Base-by-base conservation (phyloP, 257 asterid species). In the Handroanthus guayacan region DNA sequence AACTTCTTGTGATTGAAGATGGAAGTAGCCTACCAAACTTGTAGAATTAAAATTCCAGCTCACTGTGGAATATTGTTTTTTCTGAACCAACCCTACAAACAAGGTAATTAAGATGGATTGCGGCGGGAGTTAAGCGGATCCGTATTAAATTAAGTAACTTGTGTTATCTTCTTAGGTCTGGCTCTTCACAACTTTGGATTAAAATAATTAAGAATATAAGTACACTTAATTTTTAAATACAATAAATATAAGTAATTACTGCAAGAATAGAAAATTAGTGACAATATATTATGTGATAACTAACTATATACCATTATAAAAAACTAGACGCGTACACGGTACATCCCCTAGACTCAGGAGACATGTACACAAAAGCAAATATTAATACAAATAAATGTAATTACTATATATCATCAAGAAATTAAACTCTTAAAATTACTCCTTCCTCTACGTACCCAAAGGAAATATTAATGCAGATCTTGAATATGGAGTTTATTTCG, bases 21-120 rank as follows among this genome's bases (percentile, higher is more conserved):
- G 37, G 69, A 60, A 51, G 80, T 73, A 77, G 77, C 68, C 74
- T 71, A 73, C 77, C 85, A 62, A 81, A 81, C 82, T 18, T 14
- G 9, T 50, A 67, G 45, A 5, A 6, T 31, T 57, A 25, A 25
- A 16, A 34, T 36, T 38, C 63, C 66, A 45, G 58, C 37, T 43
- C 44, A 60, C 56, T 54, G 69, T 57, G 12, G 57, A 67, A 66
- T 5, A 38, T 66, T 60, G 20, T 1, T 56, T 52, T 60, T 39
- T 67, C 72, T 70, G 61, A 78, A 62, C 77, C 68, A 47, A 77
- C 72, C 51, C 72, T 38, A 69, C 77, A 41, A 66, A 45, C 72
- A 18, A 66, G 11, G 31, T 52, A 52, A 8, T 13, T 18, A 57
- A 18, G 17, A 54, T 5, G 61, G 31, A n/a, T 54, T 54, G 17